Evolutionary conservation across 2,329 filamentous ascomycete species (phyloP), one percentile per base, ranked within the genome.

Genomic region (Aspergillus sp.): DNA sequence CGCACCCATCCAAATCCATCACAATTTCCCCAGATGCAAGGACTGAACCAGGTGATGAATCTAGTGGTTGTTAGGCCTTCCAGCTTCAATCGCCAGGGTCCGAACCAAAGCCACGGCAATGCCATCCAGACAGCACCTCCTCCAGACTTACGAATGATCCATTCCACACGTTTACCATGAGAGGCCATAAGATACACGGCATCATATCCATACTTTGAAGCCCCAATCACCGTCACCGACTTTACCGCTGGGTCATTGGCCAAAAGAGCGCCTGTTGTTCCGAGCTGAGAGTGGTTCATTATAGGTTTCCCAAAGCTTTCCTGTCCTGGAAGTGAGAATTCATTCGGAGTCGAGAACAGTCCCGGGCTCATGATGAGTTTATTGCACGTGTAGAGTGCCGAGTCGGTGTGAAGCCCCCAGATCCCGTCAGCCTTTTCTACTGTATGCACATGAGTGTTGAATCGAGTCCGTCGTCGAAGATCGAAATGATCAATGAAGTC

Each of bases 121-220:
- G 42, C 21, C 52, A 55, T 51, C 52, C 44, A 55, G 10, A 55
- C 32, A 2, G 30, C 51, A 41, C 57, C 57, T 3, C 52, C 41
- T 17, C 57, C 57, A 3, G 51, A 55, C 25, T 55, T 48, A 3
- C 57, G 57, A 17, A 42, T 59, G 10, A 59, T 21, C 57, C 57
- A 59, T 5, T 59, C 30, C 10, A 59, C 57, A 8, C 17, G 39
- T 23, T 55, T 55, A 3, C 57, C 57, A 7, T 50, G 42, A 23
- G 51, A 50, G 17, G 57, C 57, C 42, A 50, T 50, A n/a, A 55
- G 23, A 23, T 59, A 38, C 13, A 59, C 57, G 7, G 23, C 44
- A 27, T 59, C 57, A 8, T 55, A 49, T 23, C 42, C 57, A 19
- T 53, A 42, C 21, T 59, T 59, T 10, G 51, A 55, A 2, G 42